phyloP scores from a whole-genome alignment of 2,329 filamentous ascomycete genomes.

The Fusarium pilosicola region DNA sequence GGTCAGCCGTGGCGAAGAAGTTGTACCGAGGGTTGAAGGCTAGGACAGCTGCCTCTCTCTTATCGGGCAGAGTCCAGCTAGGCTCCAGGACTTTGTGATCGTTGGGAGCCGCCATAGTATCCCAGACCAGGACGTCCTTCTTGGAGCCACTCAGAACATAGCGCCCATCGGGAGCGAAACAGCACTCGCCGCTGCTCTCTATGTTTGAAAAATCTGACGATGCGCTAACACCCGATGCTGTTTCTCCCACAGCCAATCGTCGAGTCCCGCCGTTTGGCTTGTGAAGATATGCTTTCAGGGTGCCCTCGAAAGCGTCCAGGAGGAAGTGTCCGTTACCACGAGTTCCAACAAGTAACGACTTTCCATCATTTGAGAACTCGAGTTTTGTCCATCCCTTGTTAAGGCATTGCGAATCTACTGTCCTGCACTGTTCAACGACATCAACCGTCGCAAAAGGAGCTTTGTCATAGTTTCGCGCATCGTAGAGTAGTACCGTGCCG shows the following conservation, averaged over 20 bases:
- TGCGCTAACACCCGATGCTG: conserved; percentile 47
- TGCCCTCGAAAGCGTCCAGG: conserved; percentile 91
- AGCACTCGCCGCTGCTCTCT: conserved; percentile 79
- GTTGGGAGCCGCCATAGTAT: conserved; percentile 69
- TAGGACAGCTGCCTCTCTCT: conserved; percentile 76
- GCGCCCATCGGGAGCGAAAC: conserved; percentile 88
- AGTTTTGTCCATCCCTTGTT: conserved; percentile 85
- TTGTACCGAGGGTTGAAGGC: conserved; percentile 93
- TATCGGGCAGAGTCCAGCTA: conserved; percentile 71
- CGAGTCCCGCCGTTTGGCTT: conserved; percentile 65
- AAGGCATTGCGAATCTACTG: conserved; percentile 65
- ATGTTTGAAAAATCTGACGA: conserved; percentile 52
- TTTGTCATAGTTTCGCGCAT: conserved; percentile 93
- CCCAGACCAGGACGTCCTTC: conserved; percentile 86
- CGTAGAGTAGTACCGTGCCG: conserved; percentile 86
- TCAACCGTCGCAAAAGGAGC: conserved; percentile 90
- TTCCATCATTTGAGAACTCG: conserved; percentile 96
- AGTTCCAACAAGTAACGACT: conserved; percentile 84
- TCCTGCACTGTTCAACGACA: conserved; percentile 66
- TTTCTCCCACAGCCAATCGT: conserved; percentile 65
- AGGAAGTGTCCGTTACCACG: conserved; percentile 87
- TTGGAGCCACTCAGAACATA: conserved; percentile 85
- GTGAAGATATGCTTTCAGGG: conserved; percentile 77
- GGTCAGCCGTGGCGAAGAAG: conserved; percentile 89
- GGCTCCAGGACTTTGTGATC: conserved; percentile 71